phyloP scores from a whole-genome alignment of 352 stramenopile species.

The Phytopythium delawarense region DNA sequence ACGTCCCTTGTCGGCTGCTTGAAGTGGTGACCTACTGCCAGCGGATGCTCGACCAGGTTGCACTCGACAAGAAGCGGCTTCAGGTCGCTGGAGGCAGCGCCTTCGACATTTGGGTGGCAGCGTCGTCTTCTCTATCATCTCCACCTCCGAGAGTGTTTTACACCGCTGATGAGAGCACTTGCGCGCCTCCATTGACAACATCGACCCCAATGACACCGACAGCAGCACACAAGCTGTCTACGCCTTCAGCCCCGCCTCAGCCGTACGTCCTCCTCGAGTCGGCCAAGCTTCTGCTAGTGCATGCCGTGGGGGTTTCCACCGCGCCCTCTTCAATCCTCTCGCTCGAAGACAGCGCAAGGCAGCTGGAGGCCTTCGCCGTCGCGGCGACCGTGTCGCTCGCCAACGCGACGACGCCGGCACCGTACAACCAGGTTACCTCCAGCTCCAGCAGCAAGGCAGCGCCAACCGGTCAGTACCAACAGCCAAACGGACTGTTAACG shows the following conservation, averaged over 20 bases:
- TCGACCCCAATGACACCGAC: not conserved
- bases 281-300: conserved; percentile 28
- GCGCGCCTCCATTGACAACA: not conserved
- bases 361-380: conserved; percentile 17
- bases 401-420: conserved; percentile 20
- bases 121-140: not conserved
- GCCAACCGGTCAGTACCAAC: not conserved
- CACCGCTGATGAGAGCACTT: not conserved
- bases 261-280: conserved; percentile 39
- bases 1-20: conserved; percentile 18
- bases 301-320: conserved; percentile 21
- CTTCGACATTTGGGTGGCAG: conserved; percentile 11
- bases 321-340: conserved; percentile 3
- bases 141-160: not conserved
- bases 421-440: conserved; percentile 13
- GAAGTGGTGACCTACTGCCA: conserved; percentile 30
- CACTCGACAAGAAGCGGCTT: conserved; percentile 24
- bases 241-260: conserved; percentile 2
- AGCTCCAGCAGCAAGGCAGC: not conserved
- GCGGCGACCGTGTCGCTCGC: conserved; percentile 24
- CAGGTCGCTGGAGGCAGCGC: conserved; percentile 15
- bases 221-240: not conserved
- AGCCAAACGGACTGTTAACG: conserved; percentile 24
- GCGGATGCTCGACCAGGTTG: conserved; percentile 33
- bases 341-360: not conserved